Base-by-base conservation (phyloP, 2,329 filamentous ascomycete genomes). In the Arachnopeziza araneosa region DNA sequence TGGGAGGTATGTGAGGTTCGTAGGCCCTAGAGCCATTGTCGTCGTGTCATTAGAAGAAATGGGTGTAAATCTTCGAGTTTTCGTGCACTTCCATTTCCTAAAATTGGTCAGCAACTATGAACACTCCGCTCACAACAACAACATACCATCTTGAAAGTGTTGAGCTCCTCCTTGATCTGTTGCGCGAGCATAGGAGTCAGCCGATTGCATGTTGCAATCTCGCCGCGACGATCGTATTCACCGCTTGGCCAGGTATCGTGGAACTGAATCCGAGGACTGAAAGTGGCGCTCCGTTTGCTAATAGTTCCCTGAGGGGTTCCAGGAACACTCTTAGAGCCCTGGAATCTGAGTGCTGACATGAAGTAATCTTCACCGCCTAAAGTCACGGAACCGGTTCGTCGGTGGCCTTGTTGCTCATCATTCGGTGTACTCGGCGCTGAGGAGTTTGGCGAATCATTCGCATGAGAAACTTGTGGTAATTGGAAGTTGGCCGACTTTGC, bases 31-130 rank as follows among this genome's bases (percentile, higher is more conserved):
- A 50, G 52, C 36, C 36, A 19, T 17, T 7, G 36, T 71, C 67
- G 63, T 70, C 56, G 61, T 68, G 67, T 81, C 78, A 77, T 93
- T 85, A 99, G 82, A 99, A 98, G 84, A 99, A 99, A 83, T 99
- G 95, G 70, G 95, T 99, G 81, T 99, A 97, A 72, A 97, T 93
- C 80, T 98, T 99, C 67, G 95, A 98, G 74, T 89, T 91, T 78
- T 98, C 95, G 75, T 99, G 95, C 71, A 99, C 95, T 80, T 98
- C 95, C 95, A 99, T 99, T 80, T 99, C 95, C 95, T 98, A 49
- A 57, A 22, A 14, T n/a, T 26, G 9, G 68, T 84, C 75, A 83
- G 79, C 66, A 64, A 62, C 30, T 66, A 59, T 56, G 58, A 12
- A 21, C 24, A 49, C 7, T 21, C 2, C 23, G 17, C 1, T 52